A percentile compares a stretch with the other conserved stretches of the same genome.
These are phyloP conservation scores for Alternaria sp. DNA, from an alignment of 2,329 filamentous ascomycete genomes.

Conservation along the genomic window DNA sequence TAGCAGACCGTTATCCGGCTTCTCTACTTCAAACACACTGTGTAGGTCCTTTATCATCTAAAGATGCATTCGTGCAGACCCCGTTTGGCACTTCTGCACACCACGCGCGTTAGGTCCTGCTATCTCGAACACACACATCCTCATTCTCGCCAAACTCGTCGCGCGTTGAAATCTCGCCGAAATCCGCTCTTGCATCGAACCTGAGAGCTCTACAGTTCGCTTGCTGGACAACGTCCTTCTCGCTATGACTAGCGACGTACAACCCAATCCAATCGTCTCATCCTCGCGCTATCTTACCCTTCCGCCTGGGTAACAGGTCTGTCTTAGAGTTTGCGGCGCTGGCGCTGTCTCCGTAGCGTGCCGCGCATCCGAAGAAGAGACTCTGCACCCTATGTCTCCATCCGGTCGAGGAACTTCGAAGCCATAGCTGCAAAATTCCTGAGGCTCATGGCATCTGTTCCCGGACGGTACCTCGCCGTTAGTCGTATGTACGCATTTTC, in stretches of 20 bases:
- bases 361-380: not conserved
- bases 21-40: not conserved
- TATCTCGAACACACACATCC: not conserved
- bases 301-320: not conserved
- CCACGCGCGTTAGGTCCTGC: not conserved
- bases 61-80: not conserved
- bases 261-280: fast-evolving
- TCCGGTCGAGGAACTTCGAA: not conserved
- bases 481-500: not conserved
- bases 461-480: not conserved
- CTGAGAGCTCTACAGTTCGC: not conserved
- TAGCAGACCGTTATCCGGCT: not conserved
- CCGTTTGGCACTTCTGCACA: too few species aligned
- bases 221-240: not conserved
- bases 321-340: not conserved
- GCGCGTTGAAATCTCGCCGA: not conserved
- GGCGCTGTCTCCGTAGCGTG: not conserved
- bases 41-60: not conserved
- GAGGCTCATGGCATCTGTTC: not conserved
- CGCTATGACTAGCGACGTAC: not conserved
- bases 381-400: not conserved
- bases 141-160: not conserved
- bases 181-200: not conserved
- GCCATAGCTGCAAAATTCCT: not conserved
- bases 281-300: not conserved